Percentiles rank a stretch among this genome's conserved stretches.
These are phyloP conservation scores for Plasmodium blacklocki DNA, from an alignment of 169 alveolate species.

Conservation along the genomic window DNA sequence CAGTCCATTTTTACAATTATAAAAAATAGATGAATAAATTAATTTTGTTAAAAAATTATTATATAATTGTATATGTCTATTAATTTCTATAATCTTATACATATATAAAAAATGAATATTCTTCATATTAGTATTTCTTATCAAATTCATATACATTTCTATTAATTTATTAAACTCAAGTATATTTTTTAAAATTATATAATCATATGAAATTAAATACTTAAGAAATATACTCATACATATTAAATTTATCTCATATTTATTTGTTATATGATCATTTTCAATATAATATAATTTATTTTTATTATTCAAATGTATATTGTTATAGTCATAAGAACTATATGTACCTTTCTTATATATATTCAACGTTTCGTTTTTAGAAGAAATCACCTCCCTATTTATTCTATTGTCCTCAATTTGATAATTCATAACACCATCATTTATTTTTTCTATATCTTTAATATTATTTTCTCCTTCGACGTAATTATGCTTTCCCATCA, in stretches of 20 bases:
- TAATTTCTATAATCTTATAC: conserved; percentile 16
- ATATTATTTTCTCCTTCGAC: too few species aligned
- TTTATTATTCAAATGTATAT: too few species aligned
- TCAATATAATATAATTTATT: too few species aligned
- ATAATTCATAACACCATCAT: too few species aligned
- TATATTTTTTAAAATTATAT: conserved; percentile 10
- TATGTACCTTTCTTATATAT: too few species aligned
- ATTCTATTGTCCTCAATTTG: too few species aligned
- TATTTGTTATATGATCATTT: not conserved
- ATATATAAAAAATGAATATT: conserved; percentile 58
- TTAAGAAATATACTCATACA: conserved; percentile 7
- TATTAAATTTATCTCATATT: conserved; percentile 10
- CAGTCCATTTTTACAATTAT: conserved; percentile 17
- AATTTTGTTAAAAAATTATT: conserved; percentile 27
- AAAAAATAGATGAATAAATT: conserved; percentile 28
- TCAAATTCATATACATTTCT: conserved; percentile 28
- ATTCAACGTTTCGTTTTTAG: too few species aligned
- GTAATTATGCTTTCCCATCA: too few species aligned
- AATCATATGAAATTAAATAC: conserved; percentile 29
- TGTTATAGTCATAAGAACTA: too few species aligned
- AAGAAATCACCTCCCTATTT: too few species aligned
- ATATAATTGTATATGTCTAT: conserved; percentile 18
- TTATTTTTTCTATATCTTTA: too few species aligned
- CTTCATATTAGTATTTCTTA: conserved; percentile 19
- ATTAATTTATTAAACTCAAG: conserved; percentile 10